phyloP scores from a whole-genome alignment of 306 rosid species.

The Geum urbanum region DNA sequence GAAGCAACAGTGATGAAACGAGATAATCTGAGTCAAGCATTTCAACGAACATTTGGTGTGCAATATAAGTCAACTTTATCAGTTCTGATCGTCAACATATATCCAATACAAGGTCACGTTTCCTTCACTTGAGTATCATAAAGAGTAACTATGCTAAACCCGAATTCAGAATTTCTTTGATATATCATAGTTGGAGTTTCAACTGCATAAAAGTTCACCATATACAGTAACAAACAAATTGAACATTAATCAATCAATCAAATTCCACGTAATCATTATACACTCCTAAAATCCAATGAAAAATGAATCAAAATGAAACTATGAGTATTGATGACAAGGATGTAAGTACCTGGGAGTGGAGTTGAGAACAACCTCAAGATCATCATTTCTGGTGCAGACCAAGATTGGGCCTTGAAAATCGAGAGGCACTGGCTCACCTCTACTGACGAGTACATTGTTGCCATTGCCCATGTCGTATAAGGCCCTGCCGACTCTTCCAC shows the following conservation, averaged over 20 bases:
- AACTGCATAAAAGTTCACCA: background rate
- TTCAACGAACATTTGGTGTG: too few relatives aligned
- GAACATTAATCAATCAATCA: too few relatives aligned
- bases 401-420: slow-evolving; percentile 71
- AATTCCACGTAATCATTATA: too few relatives aligned
- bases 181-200: background rate
- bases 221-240: background rate
- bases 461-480: slow-evolving; percentile 71
- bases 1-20: slow-evolving; percentile 53
- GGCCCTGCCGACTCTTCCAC: slow-evolving; percentile 83
- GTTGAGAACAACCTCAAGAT: slow-evolving; percentile 78
- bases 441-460: slow-evolving; percentile 51
- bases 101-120: too few relatives aligned
- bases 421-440: slow-evolving; percentile 73
- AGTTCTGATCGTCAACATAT: too few relatives aligned
- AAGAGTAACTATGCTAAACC: background rate
- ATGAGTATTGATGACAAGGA: background rate
- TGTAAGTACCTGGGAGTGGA: slow-evolving; percentile 59
- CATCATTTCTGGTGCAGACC: slow-evolving; percentile 89
- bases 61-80: too few relatives aligned
- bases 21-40: too few relatives aligned
- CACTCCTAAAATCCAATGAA: too few relatives aligned
- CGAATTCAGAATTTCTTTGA: background rate
- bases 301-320: too few relatives aligned
- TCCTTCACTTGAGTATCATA: background rate